A percentile compares a stretch with the other conserved stretches of the same genome.
Evolutionary conservation across 176 grass and related monocot genomes (phyloP).

Genomic region (Poa annua): DNA sequence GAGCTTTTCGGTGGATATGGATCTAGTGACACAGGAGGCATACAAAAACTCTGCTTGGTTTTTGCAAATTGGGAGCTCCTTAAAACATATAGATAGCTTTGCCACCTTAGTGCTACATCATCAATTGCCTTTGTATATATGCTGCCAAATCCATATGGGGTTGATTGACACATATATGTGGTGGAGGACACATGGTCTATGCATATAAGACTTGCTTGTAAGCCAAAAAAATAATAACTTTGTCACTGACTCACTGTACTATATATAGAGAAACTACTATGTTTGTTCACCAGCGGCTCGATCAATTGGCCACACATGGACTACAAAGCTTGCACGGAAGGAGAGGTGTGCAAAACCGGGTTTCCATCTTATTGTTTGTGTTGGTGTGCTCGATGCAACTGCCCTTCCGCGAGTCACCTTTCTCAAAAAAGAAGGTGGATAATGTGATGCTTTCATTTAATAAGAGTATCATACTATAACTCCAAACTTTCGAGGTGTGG

Average conservation of each 20-base stretch:
- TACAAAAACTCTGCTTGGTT: not conserved
- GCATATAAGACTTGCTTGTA: not conserved
- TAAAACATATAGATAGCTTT: not conserved
- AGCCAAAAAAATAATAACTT: too few species aligned
- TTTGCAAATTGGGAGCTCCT: not conserved
- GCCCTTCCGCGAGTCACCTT: not conserved
- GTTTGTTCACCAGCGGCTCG: not conserved
- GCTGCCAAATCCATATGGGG: not conserved
- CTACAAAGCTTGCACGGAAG: too few species aligned
- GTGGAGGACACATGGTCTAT: not conserved
- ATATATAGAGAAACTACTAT: not conserved
- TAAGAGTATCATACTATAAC: not conserved
- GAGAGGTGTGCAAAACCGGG: too few species aligned
- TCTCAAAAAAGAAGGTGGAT: not conserved
- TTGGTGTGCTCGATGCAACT: not conserved
- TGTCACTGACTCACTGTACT: too few species aligned
- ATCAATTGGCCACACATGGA: too few species aligned
- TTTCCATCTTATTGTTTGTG: too few species aligned
- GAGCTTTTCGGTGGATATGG: not conserved
- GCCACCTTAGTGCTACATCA: not conserved
- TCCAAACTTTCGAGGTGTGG: not conserved
- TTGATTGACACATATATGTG: not conserved
- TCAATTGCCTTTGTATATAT: not conserved
- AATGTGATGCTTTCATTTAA: not conserved
- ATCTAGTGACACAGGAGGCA: not conserved